phyloP scores from a whole-genome alignment of 192 early-diverging fungal genomes.

The Coemansia sp. region DNA sequence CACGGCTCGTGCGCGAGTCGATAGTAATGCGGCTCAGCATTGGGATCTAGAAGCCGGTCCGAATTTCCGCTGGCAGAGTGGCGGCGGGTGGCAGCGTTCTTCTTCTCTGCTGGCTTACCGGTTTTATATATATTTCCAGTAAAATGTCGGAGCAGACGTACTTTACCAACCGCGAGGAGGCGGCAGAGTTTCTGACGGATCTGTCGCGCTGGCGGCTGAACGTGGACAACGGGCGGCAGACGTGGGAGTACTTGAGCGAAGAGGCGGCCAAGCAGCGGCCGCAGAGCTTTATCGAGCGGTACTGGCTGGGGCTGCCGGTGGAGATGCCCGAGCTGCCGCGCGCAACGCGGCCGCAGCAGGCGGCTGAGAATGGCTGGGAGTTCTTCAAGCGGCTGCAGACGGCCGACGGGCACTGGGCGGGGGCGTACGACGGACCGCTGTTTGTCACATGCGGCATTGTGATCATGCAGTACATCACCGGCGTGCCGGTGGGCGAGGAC shows the following conservation, averaged over 20 bases:
- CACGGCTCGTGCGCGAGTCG: too few relatives aligned
- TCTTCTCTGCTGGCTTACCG: neutral
- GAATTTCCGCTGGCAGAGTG: too few relatives aligned
- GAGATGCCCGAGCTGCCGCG: conserved; percentile 53
- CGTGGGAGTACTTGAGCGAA: conserved; percentile 75
- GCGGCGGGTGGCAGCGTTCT: neutral
- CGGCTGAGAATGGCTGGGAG: conserved; percentile 87
- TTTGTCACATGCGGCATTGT: conserved; percentile 91
- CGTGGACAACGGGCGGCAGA: conserved; percentile 83
- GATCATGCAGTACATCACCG: conserved; percentile 85
- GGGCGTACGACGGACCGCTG: conserved; percentile 96
- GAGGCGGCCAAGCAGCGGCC: conserved; percentile 51
- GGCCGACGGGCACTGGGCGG: conserved; percentile 91
- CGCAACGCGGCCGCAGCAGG: conserved; percentile 67
- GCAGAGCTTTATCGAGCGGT: conserved; percentile 76
- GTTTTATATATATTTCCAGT: neutral
- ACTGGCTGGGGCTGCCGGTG: conserved; percentile 78
- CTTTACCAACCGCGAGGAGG: conserved; percentile 35
- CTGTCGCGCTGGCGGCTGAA: conserved; percentile 80
- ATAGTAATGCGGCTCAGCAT: too few relatives aligned
- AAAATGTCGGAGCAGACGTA: conserved; percentile 35
- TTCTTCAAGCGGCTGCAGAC: conserved; percentile 88
- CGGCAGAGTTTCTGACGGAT: conserved; percentile 58
- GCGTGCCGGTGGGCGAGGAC: conserved; percentile 59
- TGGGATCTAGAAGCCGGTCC: neutral